Conservation (phyloP, 2,329 filamentous ascomycete genomes). For the Xylariaceae sp. region DNA sequence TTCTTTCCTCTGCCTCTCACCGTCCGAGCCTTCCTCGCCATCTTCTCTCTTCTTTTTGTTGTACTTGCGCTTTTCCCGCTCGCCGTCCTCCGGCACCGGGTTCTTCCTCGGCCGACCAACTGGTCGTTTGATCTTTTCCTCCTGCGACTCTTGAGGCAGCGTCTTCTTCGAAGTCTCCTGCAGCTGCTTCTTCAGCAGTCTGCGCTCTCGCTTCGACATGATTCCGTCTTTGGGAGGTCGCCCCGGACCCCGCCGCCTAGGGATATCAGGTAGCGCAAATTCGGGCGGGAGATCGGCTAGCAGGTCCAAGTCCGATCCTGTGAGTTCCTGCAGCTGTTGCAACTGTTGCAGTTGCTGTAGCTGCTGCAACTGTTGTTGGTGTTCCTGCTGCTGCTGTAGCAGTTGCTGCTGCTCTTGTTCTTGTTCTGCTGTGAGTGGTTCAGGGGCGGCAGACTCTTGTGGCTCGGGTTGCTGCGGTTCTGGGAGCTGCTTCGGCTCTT, state of each 20-base stretch:
- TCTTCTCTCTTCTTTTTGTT: slow-evolving; percentile 58
- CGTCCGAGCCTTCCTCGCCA: slow-evolving; percentile 50
- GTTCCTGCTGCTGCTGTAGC: neutral
- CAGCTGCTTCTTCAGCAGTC: slow-evolving; percentile 55
- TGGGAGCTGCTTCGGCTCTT: neutral
- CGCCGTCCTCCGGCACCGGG: slow-evolving; percentile 52
- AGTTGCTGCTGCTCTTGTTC: neutral
- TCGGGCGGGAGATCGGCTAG: slow-evolving; percentile 23
- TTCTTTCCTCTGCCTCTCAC: slow-evolving; percentile 49
- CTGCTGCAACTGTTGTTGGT: neutral
- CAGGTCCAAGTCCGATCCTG: slow-evolving; percentile 11
- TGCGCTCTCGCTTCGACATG: slow-evolving; percentile 73
- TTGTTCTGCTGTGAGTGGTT: slow-evolving; percentile 5
- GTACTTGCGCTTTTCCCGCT: slow-evolving; percentile 60
- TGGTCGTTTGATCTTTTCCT: slow-evolving; percentile 55
- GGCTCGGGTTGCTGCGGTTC: neutral
- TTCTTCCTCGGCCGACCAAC: slow-evolving; percentile 62
- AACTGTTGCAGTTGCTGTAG: neutral
- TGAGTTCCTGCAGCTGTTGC: neutral
- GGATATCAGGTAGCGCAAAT: slow-evolving; percentile 39
- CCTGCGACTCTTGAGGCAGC: slow-evolving; percentile 40
- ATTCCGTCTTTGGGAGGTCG: slow-evolving; percentile 76
- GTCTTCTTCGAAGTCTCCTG: slow-evolving; percentile 49
- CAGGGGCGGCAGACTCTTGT: slow-evolving; percentile 4
- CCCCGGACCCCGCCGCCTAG: slow-evolving; percentile 71